Evolutionary conservation across 805 yeast genomes (phyloP).

Genomic region (Wickerhamomyces queroliae): DNA sequence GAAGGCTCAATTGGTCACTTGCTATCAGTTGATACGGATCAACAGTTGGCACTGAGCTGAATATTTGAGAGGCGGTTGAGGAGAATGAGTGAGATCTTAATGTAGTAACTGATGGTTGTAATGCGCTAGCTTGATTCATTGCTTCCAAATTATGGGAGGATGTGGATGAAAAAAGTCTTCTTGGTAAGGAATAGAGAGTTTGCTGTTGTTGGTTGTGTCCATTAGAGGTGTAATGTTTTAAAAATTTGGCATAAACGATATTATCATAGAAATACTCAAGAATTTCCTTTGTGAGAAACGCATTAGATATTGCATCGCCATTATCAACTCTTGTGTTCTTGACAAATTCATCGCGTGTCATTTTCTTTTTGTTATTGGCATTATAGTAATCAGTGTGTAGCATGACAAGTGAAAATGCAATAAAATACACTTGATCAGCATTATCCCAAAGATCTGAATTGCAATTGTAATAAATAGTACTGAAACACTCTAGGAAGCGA

Average conservation of each 20-base stretch:
- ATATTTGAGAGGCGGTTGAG: conserved; percentile 21
- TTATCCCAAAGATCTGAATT: conserved; percentile 24
- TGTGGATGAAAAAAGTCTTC: conserved; percentile 17
- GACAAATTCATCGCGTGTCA: conserved; percentile 59
- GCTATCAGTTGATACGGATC: conserved; percentile 34
- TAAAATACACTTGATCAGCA: conserved; percentile 52
- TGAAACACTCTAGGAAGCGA: conserved; percentile 53
- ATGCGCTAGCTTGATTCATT: conserved; percentile 4
- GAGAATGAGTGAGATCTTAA: conserved; percentile 16
- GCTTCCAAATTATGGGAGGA: conserved; percentile 19
- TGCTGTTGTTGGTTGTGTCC: conserved; percentile 2
- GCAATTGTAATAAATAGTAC: conserved; percentile 38
- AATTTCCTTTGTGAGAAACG: conserved; percentile 31
- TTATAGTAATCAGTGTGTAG: conserved; percentile 73
- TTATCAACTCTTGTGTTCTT: conserved; percentile 35
- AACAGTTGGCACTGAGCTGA: conserved; percentile 9
- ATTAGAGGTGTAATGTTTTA: conserved; percentile 37
- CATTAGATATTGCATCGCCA: conserved; percentile 17
- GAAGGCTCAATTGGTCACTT: conserved; percentile 16
- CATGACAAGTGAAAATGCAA: conserved; percentile 61
- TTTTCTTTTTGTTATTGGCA: conserved; percentile 58
- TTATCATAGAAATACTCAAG: conserved; percentile 62
- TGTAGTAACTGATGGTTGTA: neutral
- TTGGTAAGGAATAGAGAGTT: conserved; percentile 13
- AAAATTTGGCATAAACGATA: conserved; percentile 53